Evolutionary conservation across 2,329 filamentous ascomycete species (phyloP).

Genomic region (Trichophaea hybrida): DNA sequence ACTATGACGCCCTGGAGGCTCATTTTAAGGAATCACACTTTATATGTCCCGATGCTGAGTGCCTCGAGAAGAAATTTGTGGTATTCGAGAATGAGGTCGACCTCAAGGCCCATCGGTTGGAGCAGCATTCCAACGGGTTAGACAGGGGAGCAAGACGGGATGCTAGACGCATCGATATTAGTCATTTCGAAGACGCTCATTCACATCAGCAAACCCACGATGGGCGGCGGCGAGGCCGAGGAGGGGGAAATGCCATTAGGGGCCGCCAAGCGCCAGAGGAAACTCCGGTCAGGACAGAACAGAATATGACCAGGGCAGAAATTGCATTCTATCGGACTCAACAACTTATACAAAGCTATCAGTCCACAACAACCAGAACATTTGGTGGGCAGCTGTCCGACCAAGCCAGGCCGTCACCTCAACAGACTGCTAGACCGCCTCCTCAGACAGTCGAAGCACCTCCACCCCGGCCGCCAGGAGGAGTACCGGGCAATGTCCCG

Average conservation of each 20-base stretch:
- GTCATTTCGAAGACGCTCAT: conserved; percentile 64
- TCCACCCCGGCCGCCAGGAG: background rate
- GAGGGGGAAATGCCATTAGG: conserved; percentile 33
- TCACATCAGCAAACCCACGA: conserved; percentile 51
- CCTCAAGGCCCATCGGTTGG: conserved; percentile 80
- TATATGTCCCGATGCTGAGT: conserved; percentile 70
- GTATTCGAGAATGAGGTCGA: conserved; percentile 94
- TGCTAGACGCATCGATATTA: conserved; percentile 72
- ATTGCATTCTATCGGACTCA: conserved; percentile 53
- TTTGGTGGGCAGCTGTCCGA: conserved; percentile 70
- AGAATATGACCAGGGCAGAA: conserved; percentile 61
- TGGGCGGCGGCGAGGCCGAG: conserved; percentile 36
- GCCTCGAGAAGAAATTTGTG: conserved; percentile 91
- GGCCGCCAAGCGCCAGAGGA: conserved; percentile 35
- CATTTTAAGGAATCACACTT: conserved; percentile 85
- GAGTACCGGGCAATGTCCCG: background rate
- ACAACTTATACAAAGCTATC: conserved; percentile 63
- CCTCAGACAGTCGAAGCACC: background rate
- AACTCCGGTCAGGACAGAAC: conserved; percentile 30
- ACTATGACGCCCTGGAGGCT: conserved; percentile 72
- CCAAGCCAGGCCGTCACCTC: conserved; percentile 33
- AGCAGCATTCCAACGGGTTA: conserved; percentile 61
- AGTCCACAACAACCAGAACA: conserved; percentile 61
- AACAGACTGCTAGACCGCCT: background rate
- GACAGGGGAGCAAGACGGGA: conserved; percentile 76